phyloP scores from a whole-genome alignment of 2,329 filamentous ascomycete genomes.

The Aspergillus sergii region DNA sequence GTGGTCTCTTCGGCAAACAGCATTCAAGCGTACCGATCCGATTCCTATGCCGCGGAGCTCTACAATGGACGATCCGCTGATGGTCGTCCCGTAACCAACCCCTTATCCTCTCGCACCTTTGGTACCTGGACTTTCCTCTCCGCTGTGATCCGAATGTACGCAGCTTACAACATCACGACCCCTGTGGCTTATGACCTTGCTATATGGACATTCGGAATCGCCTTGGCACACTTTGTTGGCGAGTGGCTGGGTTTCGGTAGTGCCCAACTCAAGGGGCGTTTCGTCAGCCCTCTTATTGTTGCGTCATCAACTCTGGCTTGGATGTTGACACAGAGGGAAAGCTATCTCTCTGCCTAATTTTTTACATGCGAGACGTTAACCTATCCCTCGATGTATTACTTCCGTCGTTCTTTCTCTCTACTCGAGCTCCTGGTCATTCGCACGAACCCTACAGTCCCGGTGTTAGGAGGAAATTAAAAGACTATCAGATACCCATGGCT shows the following conservation, averaged over 20 bases:
- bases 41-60: constrained; percentile 81
- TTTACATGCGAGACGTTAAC: background rate
- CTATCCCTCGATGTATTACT: background rate
- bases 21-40: constrained; percentile 77
- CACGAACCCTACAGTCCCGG: background rate
- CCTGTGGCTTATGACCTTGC: constrained; percentile 76
- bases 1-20: constrained; percentile 82
- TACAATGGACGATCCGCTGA: constrained; percentile 63
- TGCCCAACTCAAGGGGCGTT: constrained; percentile 63
- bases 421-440: background rate
- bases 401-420: constrained; percentile 9
- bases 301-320: constrained; percentile 59
- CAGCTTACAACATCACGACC: constrained; percentile 77
- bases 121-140: constrained; percentile 86
- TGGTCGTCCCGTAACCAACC: constrained; percentile 64
- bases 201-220: constrained; percentile 79
- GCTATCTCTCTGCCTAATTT: constrained; percentile 32
- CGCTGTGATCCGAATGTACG: constrained; percentile 76
- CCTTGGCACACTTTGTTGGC: constrained; percentile 73
- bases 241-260: constrained; percentile 83
- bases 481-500: constrained; percentile 7
- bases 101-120: constrained; percentile 77
- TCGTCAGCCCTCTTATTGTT: constrained; percentile 62
- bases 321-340: constrained; percentile 62
- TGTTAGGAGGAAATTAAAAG: background rate